Evolutionary conservation across 2,329 filamentous ascomycete species (phyloP).

Genomic region (Parastagonospora avenae): DNA sequence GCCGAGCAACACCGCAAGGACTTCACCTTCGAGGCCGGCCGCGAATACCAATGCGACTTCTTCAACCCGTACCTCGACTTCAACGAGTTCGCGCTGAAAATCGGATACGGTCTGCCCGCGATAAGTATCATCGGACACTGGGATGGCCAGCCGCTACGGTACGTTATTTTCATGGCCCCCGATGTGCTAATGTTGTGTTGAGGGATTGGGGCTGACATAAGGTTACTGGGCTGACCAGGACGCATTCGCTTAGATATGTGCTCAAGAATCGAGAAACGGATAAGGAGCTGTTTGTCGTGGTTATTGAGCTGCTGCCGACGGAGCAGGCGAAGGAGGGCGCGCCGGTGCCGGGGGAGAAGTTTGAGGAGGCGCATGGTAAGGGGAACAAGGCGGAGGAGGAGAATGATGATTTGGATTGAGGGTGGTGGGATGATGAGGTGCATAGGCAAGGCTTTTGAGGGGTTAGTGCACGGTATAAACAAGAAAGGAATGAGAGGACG

Average conservation of each 20-base stretch:
- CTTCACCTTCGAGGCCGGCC: conserved; percentile 67
- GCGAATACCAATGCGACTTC: conserved; percentile 72
- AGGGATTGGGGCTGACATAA: conserved; percentile 13
- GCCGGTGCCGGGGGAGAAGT: conserved; percentile 27
- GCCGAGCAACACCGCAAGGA: conserved; percentile 58
- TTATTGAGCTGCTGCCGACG: conserved; percentile 77
- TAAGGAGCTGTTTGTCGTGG: conserved; percentile 77
- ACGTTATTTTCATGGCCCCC: conserved; percentile 31
- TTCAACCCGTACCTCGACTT: conserved; percentile 95
- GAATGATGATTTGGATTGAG: conserved; percentile 24
- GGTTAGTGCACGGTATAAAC: not conserved
- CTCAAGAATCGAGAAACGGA: conserved; percentile 78
- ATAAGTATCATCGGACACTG: conserved; percentile 79
- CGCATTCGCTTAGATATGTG: conserved; percentile 88
- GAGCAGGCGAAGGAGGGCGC: conserved; percentile 56
- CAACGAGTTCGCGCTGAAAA: conserved; percentile 70
- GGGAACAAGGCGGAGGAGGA: conserved; percentile 22
- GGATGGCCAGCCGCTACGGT: conserved; percentile 79
- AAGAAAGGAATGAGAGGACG: not conserved
- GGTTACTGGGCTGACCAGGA: conserved; percentile 56
- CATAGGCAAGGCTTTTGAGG: not conserved
- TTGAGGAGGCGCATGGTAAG: conserved; percentile 26
- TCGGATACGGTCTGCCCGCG: conserved; percentile 63
- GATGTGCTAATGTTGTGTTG: conserved; percentile 35
- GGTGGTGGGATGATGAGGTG: no score